phyloP scores from a whole-genome alignment of 1,139 yeast genomes.

The Pichia cactophila region DNA sequence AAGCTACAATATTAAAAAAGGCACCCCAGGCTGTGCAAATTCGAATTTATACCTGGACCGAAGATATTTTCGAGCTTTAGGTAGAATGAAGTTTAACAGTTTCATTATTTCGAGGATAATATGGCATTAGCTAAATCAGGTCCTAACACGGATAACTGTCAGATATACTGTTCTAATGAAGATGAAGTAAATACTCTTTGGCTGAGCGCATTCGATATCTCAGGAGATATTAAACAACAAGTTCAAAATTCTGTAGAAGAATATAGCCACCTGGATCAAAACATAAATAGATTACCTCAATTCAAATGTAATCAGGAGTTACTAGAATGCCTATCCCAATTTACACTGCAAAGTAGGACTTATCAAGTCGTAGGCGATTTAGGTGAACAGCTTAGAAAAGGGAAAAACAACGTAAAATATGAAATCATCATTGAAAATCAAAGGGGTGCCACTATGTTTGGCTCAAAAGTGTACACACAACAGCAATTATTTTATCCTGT shows the following conservation, averaged over 20 bases:
- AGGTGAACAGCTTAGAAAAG: slow-evolving; percentile 3
- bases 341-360: slow-evolving; percentile 11
- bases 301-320: slow-evolving; percentile 22
- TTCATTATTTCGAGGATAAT: too few relatives aligned
- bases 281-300: slow-evolving; percentile 19
- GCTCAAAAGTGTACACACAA: slow-evolving; percentile 52
- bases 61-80: too few relatives aligned
- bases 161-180: background rate
- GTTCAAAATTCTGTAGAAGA: background rate
- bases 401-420: slow-evolving; percentile 11
- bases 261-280: background rate
- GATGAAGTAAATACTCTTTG: background rate
- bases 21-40: too few relatives aligned
- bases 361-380: slow-evolving; percentile 11
- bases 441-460: slow-evolving; percentile 59
- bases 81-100: too few relatives aligned
- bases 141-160: background rate
- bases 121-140: too few relatives aligned
- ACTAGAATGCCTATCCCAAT: slow-evolving; percentile 19
- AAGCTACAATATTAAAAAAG: too few relatives aligned
- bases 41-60: too few relatives aligned
- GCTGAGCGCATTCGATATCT: background rate
- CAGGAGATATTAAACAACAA: background rate
- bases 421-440: slow-evolving; percentile 50
- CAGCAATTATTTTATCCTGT: slow-evolving; percentile 46